Base-by-base conservation (phyloP, 225 moss, liverwort and hornwort genomes). In the Pseudoscleropodium purum region DNA sequence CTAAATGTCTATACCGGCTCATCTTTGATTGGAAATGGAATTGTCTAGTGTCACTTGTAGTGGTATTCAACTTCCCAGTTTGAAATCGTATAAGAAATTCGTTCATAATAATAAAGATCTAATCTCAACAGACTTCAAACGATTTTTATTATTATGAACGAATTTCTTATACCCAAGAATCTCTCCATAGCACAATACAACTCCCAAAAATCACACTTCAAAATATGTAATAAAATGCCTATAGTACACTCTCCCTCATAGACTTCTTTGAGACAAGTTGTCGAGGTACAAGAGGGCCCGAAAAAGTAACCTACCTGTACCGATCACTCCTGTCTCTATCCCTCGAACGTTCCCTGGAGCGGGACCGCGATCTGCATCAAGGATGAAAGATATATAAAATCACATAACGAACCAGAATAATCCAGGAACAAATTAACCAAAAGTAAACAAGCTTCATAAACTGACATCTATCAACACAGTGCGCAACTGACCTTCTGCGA, bases 281-380 rank as follows among this genome's bases (percentile, higher is more conserved):
- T 79, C 9, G 79, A 79, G 56, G 56, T 37, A 36, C 15, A 79
- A 79, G 52, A 79, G 57, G 23, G n/a, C 15, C 57, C 37, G 52
- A 79, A 87, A 78, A n/a, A 56, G 64, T 64, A 82, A 88, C 90
- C 59, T 94, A 97, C 97, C 95, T 96, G 89, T 96, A 88, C 70
- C 95, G 94, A 88, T 98, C 95, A 87, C 93, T 94, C 87, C 95
- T 95, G 85, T 96, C 96, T 91, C 79, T 56, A 79, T 79, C 79
- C 57, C 94, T 91, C 64, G 95, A 96, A 49, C 97, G 94, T 51
- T 97, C 96, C 87, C 90, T 93, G 8, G 98, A 98, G 72, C 93
- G 95, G 29, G 95, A 95, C 73, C 94, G 89, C 30, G 92, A 95
- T 91, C 92, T 92, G 88, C 34, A 78, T 84, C 63, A 77, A 75